Evolutionary conservation across 2,329 filamentous ascomycete genomes (phyloP).

Genomic region (Aspergillus sp.): DNA sequence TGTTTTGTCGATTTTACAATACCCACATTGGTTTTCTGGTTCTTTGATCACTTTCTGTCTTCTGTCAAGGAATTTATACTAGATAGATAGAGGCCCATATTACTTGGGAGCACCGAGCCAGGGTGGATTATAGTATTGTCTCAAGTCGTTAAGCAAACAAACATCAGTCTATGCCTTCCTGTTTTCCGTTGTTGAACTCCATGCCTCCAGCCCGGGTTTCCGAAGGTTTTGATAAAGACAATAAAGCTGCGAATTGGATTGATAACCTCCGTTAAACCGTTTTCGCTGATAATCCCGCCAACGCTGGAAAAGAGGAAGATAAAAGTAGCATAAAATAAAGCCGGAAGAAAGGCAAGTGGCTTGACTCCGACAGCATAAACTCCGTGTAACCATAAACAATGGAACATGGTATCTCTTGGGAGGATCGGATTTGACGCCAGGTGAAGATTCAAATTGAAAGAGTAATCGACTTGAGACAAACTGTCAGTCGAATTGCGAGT

Average conservation of each 20-base stretch:
- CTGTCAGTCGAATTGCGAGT: neutral
- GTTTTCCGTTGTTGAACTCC: slow-evolving; percentile 6
- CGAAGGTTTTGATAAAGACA: neutral
- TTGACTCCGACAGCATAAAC: slow-evolving; percentile 15
- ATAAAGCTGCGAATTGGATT: neutral
- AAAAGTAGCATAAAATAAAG: slow-evolving; percentile 19
- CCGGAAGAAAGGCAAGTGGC: slow-evolving; percentile 15
- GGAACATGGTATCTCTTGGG: slow-evolving; percentile 27
- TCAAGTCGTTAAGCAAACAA: neutral
- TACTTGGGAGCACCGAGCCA: too few species aligned
- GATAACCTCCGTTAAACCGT: slow-evolving; percentile 3
- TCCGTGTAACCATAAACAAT: slow-evolving; percentile 20
- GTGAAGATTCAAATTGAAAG: slow-evolving; percentile 20
- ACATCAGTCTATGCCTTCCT: neutral
- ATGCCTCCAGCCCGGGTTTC: neutral
- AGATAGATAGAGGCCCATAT: too few species aligned
- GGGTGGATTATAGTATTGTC: neutral
- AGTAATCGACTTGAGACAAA: slow-evolving; percentile 3
- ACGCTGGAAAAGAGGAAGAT: slow-evolving; percentile 25
- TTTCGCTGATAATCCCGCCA: slow-evolving; percentile 22
- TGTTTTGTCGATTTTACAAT: neutral
- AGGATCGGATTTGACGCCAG: slow-evolving; percentile 24
- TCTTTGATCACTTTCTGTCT: neutral
- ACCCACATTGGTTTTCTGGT: neutral
- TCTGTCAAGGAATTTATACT: neutral